These are phyloP conservation scores for Nitzschia palea DNA, from an alignment of 108 stramenopile species.

Conservation along the genomic window DNA sequence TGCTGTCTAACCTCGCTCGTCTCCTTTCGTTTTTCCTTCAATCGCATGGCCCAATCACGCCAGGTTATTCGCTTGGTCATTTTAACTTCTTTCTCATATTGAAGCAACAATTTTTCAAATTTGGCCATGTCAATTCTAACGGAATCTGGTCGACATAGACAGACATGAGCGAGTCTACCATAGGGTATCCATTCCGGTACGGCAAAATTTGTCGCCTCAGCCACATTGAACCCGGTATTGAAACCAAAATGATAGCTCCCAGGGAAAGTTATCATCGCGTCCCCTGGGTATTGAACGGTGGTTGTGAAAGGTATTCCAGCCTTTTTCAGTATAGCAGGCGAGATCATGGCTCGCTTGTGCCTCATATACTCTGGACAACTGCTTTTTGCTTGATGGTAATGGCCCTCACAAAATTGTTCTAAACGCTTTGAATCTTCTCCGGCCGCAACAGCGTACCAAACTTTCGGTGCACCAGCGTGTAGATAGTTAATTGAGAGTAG, in stretches of 20 bases:
- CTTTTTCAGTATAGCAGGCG: slow-evolving; percentile 84
- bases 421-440: slow-evolving; percentile 79
- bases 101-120: slow-evolving; percentile 66
- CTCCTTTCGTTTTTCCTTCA: slow-evolving; percentile 15
- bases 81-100: slow-evolving; percentile 65
- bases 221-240: slow-evolving; percentile 97
- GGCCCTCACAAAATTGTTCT: slow-evolving; percentile 72
- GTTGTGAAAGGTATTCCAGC: slow-evolving; percentile 91
- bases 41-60: slow-evolving; percentile 33
- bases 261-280: slow-evolving; percentile 96
- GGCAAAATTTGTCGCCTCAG: slow-evolving; percentile 94
- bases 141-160: slow-evolving; percentile 91
- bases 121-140: slow-evolving; percentile 90
- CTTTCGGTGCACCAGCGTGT: slow-evolving; percentile 96
- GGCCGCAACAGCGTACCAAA: slow-evolving; percentile 94
- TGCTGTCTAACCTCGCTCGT: background rate
- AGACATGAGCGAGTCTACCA: slow-evolving; percentile 77
- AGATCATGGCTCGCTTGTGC: slow-evolving; percentile 93
- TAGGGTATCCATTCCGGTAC: slow-evolving; percentile 92
- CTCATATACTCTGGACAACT: slow-evolving; percentile 91
- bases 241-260: slow-evolving; percentile 97
- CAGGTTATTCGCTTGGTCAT: slow-evolving; percentile 33
- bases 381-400: slow-evolving; percentile 66
- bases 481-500: slow-evolving; percentile 96
- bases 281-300: slow-evolving; percentile 93